These are phyloP conservation scores for Lactifluus piperatus DNA, from an alignment of 768 basidiomycete genomes.

Conservation along the genomic window DNA sequence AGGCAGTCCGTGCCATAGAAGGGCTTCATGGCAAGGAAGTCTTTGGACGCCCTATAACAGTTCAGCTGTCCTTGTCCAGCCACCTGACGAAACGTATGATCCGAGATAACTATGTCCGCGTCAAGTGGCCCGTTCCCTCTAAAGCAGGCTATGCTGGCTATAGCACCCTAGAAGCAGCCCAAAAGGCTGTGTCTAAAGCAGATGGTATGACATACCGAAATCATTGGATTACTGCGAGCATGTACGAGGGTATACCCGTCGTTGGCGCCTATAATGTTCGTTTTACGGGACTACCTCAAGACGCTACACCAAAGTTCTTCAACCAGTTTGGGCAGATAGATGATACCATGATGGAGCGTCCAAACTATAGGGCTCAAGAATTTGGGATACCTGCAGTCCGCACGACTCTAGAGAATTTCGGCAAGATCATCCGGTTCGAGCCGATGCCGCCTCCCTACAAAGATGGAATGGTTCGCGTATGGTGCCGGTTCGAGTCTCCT, in stretches of 20 bases:
- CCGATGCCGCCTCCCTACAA: slow-evolving; percentile 42
- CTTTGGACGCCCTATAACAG: slow-evolving; percentile 34
- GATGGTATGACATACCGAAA: slow-evolving; percentile 32
- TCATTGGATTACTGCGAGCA: slow-evolving; percentile 35
- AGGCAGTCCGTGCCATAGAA: slow-evolving; percentile 45
- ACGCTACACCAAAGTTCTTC: slow-evolving; percentile 34
- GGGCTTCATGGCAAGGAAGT: slow-evolving; percentile 40
- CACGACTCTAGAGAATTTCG: slow-evolving; percentile 31
- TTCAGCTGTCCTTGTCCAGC: slow-evolving; percentile 38
- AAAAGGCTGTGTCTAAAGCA: slow-evolving; percentile 39
- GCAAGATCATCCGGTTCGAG: slow-evolving; percentile 36
- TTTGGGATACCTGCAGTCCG: slow-evolving; percentile 33
- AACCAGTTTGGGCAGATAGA: slow-evolving; percentile 38
- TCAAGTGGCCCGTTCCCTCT: slow-evolving; percentile 53
- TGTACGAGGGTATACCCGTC: slow-evolving; percentile 51
- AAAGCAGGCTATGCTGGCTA: slow-evolving; percentile 60
- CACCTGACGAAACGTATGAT: slow-evolving; percentile 33
- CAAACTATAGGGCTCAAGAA: slow-evolving; percentile 34
- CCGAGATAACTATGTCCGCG: slow-evolving; percentile 44
- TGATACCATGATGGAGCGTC: slow-evolving; percentile 43
- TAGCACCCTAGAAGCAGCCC: slow-evolving; percentile 37
- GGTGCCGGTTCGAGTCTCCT: slow-evolving; percentile 46
- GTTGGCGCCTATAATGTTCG: slow-evolving; percentile 54
- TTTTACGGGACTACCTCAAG: slow-evolving; percentile 45
- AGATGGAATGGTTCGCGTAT: slow-evolving; percentile 41